Conservation (phyloP, 768 basidiomycete species). For the Suillus fuscotomentosus region DNA sequence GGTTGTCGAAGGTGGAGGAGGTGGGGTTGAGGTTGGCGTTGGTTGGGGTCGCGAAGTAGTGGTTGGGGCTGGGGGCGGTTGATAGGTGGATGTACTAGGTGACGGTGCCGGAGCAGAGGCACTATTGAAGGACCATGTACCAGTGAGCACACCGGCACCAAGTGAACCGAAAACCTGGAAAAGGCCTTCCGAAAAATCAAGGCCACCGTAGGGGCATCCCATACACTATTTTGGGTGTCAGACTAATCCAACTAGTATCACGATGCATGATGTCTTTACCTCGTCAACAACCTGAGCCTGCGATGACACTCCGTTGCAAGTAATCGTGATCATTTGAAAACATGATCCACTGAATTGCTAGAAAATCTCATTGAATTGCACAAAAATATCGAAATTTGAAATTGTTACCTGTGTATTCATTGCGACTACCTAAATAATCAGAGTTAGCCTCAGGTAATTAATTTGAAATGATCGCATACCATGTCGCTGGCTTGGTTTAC, state of each 20-base stretch:
- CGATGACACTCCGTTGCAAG: constrained; percentile 53
- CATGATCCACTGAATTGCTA: constrained; percentile 64
- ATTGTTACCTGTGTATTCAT: constrained; percentile 29
- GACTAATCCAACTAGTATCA: background rate
- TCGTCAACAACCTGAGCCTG: constrained; percentile 61
- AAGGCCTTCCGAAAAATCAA: constrained; percentile 68
- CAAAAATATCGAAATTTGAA: background rate
- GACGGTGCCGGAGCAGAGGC: constrained; percentile 10
- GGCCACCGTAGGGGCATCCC: constrained; percentile 60
- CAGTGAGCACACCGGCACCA: constrained; percentile 53
- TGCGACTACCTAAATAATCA: constrained; percentile 49
- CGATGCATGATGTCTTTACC: constrained; percentile 32
- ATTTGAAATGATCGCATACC: constrained; percentile 22
- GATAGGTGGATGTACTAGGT: constrained; percentile 14
- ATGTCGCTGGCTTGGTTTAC: constrained; percentile 30
- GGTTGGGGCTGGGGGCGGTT: constrained; percentile 25
- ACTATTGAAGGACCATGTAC: constrained; percentile 51
- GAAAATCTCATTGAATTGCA: background rate
- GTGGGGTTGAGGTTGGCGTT: constrained; percentile 10
- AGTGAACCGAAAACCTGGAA: constrained; percentile 57
- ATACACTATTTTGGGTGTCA: constrained; percentile 49
- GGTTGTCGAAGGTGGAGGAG: constrained; percentile 8
- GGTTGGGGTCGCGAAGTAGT: constrained; percentile 11
- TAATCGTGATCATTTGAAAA: constrained; percentile 60
- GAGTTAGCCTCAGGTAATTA: background rate